phyloP scores from a whole-genome alignment of 2,329 filamentous ascomycete genomes.

The Fusarium sp. region DNA sequence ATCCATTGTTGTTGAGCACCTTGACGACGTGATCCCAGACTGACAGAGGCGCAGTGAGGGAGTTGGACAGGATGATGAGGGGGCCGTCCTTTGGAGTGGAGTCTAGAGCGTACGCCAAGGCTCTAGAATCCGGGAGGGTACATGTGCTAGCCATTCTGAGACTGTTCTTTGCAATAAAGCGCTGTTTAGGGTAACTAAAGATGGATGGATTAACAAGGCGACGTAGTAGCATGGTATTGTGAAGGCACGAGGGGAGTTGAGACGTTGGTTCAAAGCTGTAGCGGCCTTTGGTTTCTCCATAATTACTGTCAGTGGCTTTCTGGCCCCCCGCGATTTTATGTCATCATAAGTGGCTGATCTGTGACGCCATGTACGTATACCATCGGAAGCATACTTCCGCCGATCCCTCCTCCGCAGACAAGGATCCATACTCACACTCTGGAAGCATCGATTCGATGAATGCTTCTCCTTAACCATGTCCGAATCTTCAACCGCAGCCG shows the following conservation, averaged over 20 bases:
- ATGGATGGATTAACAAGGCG: background rate
- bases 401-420: background rate
- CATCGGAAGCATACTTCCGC: constrained; percentile 41
- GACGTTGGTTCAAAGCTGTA: too few species aligned
- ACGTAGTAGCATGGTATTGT: constrained; percentile 15
- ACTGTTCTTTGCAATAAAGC: background rate
- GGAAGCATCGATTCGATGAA: constrained; percentile 43
- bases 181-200: background rate
- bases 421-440: background rate
- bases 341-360: constrained; percentile 13
- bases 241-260: background rate
- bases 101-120: constrained; percentile 52
- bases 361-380: constrained; percentile 30
- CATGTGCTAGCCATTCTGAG: constrained; percentile 41
- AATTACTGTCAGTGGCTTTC: background rate
- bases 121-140: constrained; percentile 50
- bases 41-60: constrained; percentile 55
- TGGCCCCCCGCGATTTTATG: background rate
- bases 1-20: constrained; percentile 54
- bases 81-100: constrained; percentile 45
- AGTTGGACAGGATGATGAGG: constrained; percentile 58
- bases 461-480: constrained; percentile 19
- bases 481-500: constrained; percentile 43
- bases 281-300: constrained; percentile 17
- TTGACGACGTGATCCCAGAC: constrained; percentile 60